Percentiles rank a stretch among this genome's conserved stretches.
Conservation (phyloP, 2,329 filamentous ascomycete species). For the Annulohypoxylon truncatum region DNA sequence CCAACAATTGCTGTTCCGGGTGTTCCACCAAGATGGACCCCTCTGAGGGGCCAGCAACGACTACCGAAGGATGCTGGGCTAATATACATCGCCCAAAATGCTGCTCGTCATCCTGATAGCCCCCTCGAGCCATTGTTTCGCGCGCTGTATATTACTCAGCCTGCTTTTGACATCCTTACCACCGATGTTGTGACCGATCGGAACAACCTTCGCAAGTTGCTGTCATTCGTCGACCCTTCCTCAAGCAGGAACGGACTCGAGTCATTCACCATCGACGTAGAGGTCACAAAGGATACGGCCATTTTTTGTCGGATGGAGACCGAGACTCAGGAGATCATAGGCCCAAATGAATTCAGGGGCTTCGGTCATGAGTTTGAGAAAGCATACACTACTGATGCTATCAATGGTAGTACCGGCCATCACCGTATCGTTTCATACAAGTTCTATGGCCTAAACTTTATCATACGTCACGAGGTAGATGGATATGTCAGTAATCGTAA, state of each 20-base stretch:
- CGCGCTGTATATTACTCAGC: constrained; percentile 53
- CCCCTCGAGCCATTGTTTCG: constrained; percentile 62
- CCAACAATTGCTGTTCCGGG: constrained; percentile 61
- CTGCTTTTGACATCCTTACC: constrained; percentile 53
- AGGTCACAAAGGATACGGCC: constrained; percentile 53
- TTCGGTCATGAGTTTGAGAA: constrained; percentile 61
- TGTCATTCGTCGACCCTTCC: constrained; percentile 55
- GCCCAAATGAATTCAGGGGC: constrained; percentile 53
- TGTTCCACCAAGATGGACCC: constrained; percentile 53
- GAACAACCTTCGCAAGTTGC: constrained; percentile 62
- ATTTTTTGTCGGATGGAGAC: constrained; percentile 54
- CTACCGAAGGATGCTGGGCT: constrained; percentile 55
- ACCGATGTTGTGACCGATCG: constrained; percentile 59
- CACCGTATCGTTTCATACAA: constrained; percentile 59
- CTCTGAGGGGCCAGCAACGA: constrained; percentile 41
- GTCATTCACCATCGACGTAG: constrained; percentile 56
- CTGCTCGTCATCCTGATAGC: constrained; percentile 55
- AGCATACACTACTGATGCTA: constrained; percentile 52
- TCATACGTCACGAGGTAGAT: constrained; percentile 59
- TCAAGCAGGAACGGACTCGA: constrained; percentile 44
- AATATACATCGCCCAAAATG: constrained; percentile 59
- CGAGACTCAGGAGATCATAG: constrained; percentile 46
- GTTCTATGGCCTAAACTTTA: constrained; percentile 55
- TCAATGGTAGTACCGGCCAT: constrained; percentile 56
- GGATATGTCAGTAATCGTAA: constrained; percentile 50